Base-by-base conservation (phyloP, 1,284 basidiomycete species). In the Leucoagaricus sp. region DNA sequence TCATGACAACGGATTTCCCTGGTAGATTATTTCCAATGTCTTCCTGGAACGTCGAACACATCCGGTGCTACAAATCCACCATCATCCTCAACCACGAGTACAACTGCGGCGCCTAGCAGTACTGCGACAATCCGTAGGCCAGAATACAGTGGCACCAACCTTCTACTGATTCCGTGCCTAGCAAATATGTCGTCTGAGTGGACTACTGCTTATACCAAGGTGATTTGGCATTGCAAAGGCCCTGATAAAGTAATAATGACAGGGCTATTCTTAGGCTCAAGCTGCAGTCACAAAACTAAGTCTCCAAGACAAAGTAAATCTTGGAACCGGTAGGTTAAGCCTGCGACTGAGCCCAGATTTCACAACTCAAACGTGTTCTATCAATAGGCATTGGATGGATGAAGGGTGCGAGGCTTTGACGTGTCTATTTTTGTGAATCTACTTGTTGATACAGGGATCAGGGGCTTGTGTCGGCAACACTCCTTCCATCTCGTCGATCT, bases 381-480 rank as follows among this genome's bases (percentile, higher is more conserved):
- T n/a, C n/a, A n/a, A n/a, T n/a, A 74, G 75, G 77, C 58, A 69
- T 78, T 40, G 72, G 75, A 46, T 80, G 79, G 76, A 65, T 75
- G 68, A 75, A 74, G 53, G 63, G 64, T 63, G 42, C 28, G 44
- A 36, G 15, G 23, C 49, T n/a, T 48, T n/a, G 4, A 23, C 21
- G 13, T 19, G 23, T 13, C 6, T 40, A 17, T 10, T 29, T 8
- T 34, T 13, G 2, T 17, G 26, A 29, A 17, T 26, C 17, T 23
- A 26, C 8, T n/a, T n/a, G n/a, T n/a, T n/a, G n/a, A n/a, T n/a
- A n/a, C n/a, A n/a, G n/a, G n/a, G n/a, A 25, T 29, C 28, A 81
- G 81, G 81, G 21, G 72, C 82, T 58, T 90, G 87, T 63, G 81
- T 89, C 44, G 89, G 88, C 8, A 90, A 89, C 68, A 89, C 80